These are phyloP conservation scores for Leishmania arabica DNA, from an alignment of 208 protist species.

Conservation along the genomic window DNA sequence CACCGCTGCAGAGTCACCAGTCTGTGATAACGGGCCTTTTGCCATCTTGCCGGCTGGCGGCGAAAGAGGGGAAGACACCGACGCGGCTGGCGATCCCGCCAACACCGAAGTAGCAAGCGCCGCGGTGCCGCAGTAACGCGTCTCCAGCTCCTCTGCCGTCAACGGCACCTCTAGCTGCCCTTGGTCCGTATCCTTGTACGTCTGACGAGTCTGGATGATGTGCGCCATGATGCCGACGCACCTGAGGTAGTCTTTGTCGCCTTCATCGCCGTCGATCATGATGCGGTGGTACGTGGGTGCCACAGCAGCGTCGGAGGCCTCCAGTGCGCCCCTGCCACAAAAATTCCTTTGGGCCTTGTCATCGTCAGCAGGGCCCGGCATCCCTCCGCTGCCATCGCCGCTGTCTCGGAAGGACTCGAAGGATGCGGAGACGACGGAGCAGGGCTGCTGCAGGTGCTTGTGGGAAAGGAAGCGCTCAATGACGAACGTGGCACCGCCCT, in stretches of 20 bases:
- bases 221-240: conserved; percentile 74
- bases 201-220: conserved; percentile 59
- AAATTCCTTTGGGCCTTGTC: background rate
- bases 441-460: conserved; percentile 1
- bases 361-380: background rate
- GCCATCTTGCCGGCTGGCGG: background rate
- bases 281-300: conserved; percentile 67
- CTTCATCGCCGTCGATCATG: conserved; percentile 78
- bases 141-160: conserved; percentile 36
- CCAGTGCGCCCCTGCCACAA: background rate
- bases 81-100: background rate
- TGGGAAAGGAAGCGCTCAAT: conserved; percentile 24
- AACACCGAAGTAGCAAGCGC: background rate
- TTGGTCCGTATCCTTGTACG: conserved; percentile 79
- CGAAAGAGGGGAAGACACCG: background rate
- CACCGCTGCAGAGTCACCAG: background rate
- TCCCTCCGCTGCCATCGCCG: background rate
- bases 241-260: conserved; percentile 69
- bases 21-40: background rate
- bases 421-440: conserved; percentile 20
- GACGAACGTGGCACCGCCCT: conserved; percentile 24
- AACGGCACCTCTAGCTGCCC: conserved; percentile 51
- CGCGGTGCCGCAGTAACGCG: conserved; percentile 2
- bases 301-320: conserved; percentile 3
- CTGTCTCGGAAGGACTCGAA: conserved; percentile 7